Base-by-base conservation (phyloP, 2,329 filamentous ascomycete genomes). In the Cladosporium sp. region DNA sequence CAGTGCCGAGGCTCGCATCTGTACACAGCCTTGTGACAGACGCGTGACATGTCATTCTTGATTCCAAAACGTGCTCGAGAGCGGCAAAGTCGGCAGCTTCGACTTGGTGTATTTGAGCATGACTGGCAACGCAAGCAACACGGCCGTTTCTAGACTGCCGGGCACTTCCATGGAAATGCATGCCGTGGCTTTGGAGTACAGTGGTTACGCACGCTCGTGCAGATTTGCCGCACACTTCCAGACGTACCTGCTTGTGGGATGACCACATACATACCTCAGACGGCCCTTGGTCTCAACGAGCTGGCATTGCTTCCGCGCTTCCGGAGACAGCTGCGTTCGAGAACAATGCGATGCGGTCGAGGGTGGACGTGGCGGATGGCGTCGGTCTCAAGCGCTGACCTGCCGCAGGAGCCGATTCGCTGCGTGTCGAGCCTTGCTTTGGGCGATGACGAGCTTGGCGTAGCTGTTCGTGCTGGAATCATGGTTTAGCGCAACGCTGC, bases 1-100 rank as follows among this genome's bases (percentile, higher is more conserved):
- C 28, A 32, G 32, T 47, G 52, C 52, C 52, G 52, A 55, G 52
- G 40, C 52, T 55, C 52, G 40, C 51, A 13, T 55, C 28, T 45
- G 51, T 24, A 50, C 28, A 22, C 32, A 37, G 47, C 47, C 47
- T 32, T 50, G 47, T 32, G n/a, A 24, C 7, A 28, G 42, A 45
- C 22, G 42, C 25, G 42, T 45, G 25, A 10, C 42, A 45, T 28
- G 42, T n/a, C 17, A 17, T 28, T 13, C 22, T 6, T 25, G 15
- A 12, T 45, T 19, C 24, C 28, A 32, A 32, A 32, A 32, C 12
- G 28, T 32, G 28, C 28, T 32, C 28, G 4, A 32, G 4, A 32
- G 17, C 42, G 42, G 42, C 42, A 45, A 7, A 45, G 3, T 15
- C 42, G 42, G 42, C 24, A 45, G 39, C 5, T 13, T 45, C 42